Evolutionary conservation across 1,284 basidiomycete species (phyloP), one percentile per base, ranked within the genome.

Genomic region (Volvariella surrecta): DNA sequence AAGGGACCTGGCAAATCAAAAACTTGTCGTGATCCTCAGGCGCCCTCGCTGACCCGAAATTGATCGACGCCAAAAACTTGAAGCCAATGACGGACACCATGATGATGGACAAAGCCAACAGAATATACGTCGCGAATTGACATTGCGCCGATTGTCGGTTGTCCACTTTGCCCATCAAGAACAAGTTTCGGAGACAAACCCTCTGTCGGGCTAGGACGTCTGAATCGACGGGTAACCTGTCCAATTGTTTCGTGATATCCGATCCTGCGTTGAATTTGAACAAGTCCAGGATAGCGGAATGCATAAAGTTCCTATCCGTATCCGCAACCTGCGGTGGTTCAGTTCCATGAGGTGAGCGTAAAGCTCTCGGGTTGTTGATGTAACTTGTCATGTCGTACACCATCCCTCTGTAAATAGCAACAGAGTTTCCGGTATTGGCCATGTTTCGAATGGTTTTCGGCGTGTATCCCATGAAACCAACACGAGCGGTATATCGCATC

Each of bases 1-100:
- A 96, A 3, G 94, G 94, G 0, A 99, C 92, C 60, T 98, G 96
- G 60, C 93, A 97, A 51, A 99, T 92, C 51, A 99, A 92, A 54
- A 98, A 98, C 66, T 97, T 97, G 73, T 98, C 95, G 58, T 96
- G 90, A 54, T 96, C 84, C 63, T 98, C 95, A 0, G 95, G 94
- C 22, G 88, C 85, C 47, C 91, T 80, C 35, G 83, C 70, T 9
- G 82, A 66, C 39, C 79, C 76, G 56, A 98, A 90, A 64, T 94
- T 94, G 60, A 98, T 71, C 0, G 93, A 94, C 0, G 93, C 91
- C 48, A 98, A 67, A 70, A 98, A 99, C 68, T 99, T 99, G 85
- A 99, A 98, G 0, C 86, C 93, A 56, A 99, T 95, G 58, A 98
- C 87, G 45, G 83, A 70, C 45, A 98, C 89, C 92, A 99, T 97